These are phyloP conservation scores for Clonostachys solani DNA, from an alignment of 2,329 filamentous ascomycete genomes.

Conservation along the genomic window DNA sequence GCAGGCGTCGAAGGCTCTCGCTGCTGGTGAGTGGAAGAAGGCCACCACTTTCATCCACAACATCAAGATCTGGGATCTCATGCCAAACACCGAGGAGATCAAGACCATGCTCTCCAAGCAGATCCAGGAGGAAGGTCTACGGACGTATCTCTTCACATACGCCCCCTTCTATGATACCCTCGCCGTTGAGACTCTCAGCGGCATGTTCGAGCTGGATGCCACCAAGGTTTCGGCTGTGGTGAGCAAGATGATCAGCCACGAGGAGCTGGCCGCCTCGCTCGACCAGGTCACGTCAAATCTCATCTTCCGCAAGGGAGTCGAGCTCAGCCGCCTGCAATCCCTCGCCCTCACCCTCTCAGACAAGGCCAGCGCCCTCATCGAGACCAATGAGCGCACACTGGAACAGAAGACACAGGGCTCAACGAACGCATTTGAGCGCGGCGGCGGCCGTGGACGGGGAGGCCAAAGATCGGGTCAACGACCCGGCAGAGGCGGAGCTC, in stretches of 20 bases:
- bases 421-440: constrained; percentile 89
- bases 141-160: constrained; percentile 99
- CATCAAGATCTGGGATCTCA: constrained; percentile 99
- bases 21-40: constrained; percentile 98
- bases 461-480: constrained; percentile 60
- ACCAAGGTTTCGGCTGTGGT: constrained; percentile 93
- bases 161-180: constrained; percentile 99
- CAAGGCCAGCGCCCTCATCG: constrained; percentile 93
- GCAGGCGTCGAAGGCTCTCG: constrained; percentile 96
- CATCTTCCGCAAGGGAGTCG: constrained; percentile 99
- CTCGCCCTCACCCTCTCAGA: constrained; percentile 90
- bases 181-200: constrained; percentile 75
- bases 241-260: constrained; percentile 99
- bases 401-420: constrained; percentile 97
- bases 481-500: constrained; percentile 53
- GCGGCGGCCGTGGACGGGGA: constrained; percentile 73
- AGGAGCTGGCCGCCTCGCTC: constrained; percentile 91
- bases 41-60: constrained; percentile 88
- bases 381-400: constrained; percentile 94
- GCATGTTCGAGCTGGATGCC: constrained; percentile 91
- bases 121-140: constrained; percentile 96
- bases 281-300: constrained; percentile 97
- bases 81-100: constrained; percentile 88
- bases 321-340: constrained; percentile 93
- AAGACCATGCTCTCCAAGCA: constrained; percentile 97